phyloP scores from a whole-genome alignment of 2,329 filamentous ascomycete species.

The Pyrenochaeta sp. region DNA sequence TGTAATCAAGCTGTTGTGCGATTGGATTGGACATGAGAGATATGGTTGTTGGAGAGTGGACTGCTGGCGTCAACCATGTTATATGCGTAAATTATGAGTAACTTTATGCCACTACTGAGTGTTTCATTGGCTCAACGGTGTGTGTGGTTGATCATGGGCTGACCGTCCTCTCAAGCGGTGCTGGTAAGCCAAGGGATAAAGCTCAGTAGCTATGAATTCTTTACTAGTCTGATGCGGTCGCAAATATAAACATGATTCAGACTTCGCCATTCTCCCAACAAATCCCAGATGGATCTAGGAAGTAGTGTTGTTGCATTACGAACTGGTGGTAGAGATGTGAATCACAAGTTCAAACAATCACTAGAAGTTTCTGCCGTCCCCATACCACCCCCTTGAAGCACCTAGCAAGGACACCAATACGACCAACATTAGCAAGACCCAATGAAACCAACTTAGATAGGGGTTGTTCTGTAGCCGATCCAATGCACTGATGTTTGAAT shows the following conservation, averaged over 20 bases:
- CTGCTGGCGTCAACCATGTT: no score
- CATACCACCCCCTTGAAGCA: constrained; percentile 2
- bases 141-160: no score
- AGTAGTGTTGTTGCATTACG: not conserved
- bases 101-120: no score
- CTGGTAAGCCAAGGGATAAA: no score
- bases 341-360: not conserved
- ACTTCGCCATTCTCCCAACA: not conserved
- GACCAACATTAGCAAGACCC: constrained; percentile 18
- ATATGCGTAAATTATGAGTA: no score
- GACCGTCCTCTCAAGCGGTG: no score
- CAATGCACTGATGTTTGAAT: constrained; percentile 12
- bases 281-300: not conserved
- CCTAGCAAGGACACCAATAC: constrained; percentile 4
- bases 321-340: not conserved
- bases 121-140: no score
- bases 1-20: not conserved
- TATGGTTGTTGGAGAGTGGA: not conserved
- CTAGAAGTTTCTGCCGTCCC: not conserved
- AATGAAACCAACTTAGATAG: constrained; percentile 27
- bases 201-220: not conserved
- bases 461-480: constrained; percentile 26
- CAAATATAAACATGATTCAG: not conserved
- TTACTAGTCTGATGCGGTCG: not conserved
- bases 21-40: no score